Evolutionary conservation across 306 rosid species (phyloP).

Genomic region (Malus domestica): DNA sequence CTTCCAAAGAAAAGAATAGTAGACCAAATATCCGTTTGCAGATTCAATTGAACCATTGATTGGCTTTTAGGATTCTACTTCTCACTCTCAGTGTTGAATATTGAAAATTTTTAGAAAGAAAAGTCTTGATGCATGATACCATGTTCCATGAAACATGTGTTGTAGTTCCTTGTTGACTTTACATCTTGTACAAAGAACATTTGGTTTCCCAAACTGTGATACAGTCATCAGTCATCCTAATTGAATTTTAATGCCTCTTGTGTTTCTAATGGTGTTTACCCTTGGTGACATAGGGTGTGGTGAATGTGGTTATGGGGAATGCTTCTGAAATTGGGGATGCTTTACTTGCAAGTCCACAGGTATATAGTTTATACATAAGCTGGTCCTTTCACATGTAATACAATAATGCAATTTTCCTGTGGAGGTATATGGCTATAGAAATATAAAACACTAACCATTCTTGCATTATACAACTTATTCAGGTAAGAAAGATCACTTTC

Average conservation of each 20-base stretch:
- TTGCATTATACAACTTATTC: constrained; percentile 17
- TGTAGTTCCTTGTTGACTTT: background rate
- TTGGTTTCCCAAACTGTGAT: constrained; percentile 1
- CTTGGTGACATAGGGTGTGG: constrained; percentile 58
- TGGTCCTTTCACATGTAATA: background rate
- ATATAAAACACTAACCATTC: background rate
- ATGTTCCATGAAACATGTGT: background rate
- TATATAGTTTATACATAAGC: constrained; percentile 13
- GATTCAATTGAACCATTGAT: background rate
- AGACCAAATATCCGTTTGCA: constrained; percentile 4
- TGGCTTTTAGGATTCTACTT: background rate
- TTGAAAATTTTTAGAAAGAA: background rate
- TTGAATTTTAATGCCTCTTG: background rate
- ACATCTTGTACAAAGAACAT: background rate
- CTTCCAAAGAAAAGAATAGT: constrained; percentile 5
- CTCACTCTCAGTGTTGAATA: background rate
- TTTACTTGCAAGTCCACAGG: constrained; percentile 83
- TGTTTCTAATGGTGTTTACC: constrained; percentile 23
- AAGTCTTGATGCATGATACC: background rate
- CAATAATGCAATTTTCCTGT: background rate
- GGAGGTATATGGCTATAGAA: constrained; percentile 11
- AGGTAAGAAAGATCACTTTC: constrained; percentile 95
- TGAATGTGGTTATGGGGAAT: constrained; percentile 91
- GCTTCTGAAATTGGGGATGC: constrained; percentile 85
- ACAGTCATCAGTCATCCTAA: background rate